Base-by-base conservation (phyloP, 257 asterid genomes). In the Plantago ovata region DNA sequence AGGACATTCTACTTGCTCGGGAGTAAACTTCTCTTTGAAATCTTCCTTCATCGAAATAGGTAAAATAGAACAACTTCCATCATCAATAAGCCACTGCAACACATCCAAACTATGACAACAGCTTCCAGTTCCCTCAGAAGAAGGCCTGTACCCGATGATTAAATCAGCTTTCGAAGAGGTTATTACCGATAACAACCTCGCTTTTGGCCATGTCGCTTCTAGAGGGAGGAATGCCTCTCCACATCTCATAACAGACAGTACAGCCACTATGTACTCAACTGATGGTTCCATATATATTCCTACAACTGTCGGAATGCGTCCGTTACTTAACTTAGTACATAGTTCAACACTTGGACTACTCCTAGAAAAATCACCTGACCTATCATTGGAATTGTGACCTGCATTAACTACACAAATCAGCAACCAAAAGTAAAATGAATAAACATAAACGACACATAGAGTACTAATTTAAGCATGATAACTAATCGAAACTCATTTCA, bases 201-300 rank as follows among this genome's bases (percentile, higher is more conserved):
- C 77, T 21, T 63, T 72, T n/a, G 96, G 95, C 96, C 95, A 92
- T 16, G 95, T 72, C 43, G 96, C 86, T 58, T 92, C 98, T 67
- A 92, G 64, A 15, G 98, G 96, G 85, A 92, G 65, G 77, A 92
- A 88, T 42, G 95, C 93, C 74, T 80, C 94, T 52, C 96, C 98
- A 41, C 93, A 85, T 79, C 95, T 88, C 62, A 92, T 62, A 75
- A 85, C 76, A 54, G 98, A 82, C 18, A 92, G 83, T 62, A 85
- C 83, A 3, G 95, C 77, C 63, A 85, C 84, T 67, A 85, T 79
- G 75, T 92, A 92, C 63, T 82, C 96, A 21, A 82, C 84, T 22
- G 96, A 92, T 19, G 96, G 98, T 71, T 80, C 96, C 88, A 85
- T 84, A 66, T 80, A 88, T 68, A 92, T 68, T 46, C 88, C 94